Evolutionary conservation across 306 rosid genomes (phyloP), one percentile per base, ranked within the genome.

Genomic region (Trifolium repens): DNA sequence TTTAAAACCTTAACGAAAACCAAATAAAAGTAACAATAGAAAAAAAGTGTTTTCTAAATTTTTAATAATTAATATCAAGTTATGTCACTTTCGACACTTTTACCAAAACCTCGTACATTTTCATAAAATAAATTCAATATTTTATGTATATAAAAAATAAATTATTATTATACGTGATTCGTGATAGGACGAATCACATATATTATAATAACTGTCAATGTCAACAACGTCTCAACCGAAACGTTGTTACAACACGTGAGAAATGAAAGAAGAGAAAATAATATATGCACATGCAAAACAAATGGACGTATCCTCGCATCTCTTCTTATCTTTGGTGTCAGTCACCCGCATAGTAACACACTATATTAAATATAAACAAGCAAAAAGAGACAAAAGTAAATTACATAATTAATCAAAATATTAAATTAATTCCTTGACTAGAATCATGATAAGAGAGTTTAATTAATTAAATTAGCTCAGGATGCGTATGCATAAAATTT

Each of bases 401-500:
- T 3, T 15, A 26, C 5, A 61, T 42, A n/a, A 24, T 78, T 19
- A 52, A 71, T 61, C 9, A 4, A 7, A 4, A 7, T 46, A 52
- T 52, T 70, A 53, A 81, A 64, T 11, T 35, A 3, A 53, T n/a
- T 16, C 24, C 27, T 17, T 16, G 24, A 30, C 17, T 24, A 5
- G 15, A 65, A 34, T 11, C 12, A 11, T 30, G 64, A 26, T 58
- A 35, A 70, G 66, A 72, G 4, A 30, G 34, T 4, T 30, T 30
- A 30, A 30, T 30, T 30, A 13, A 71, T 64, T 68, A 35, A 44
- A 14, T 4, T 12, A 72, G 24, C 67, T 46, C 7, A 50, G 39
- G 39, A 49, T 22, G 72, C 71, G 46, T 73, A 49, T 67, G 30
- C 63, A 71, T 67, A 11, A 68, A 61, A 67, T 69, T 72, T 71